Evolutionary conservation across 805 yeast species (phyloP).

Genomic region (Wickerhamiella cacticola): DNA sequence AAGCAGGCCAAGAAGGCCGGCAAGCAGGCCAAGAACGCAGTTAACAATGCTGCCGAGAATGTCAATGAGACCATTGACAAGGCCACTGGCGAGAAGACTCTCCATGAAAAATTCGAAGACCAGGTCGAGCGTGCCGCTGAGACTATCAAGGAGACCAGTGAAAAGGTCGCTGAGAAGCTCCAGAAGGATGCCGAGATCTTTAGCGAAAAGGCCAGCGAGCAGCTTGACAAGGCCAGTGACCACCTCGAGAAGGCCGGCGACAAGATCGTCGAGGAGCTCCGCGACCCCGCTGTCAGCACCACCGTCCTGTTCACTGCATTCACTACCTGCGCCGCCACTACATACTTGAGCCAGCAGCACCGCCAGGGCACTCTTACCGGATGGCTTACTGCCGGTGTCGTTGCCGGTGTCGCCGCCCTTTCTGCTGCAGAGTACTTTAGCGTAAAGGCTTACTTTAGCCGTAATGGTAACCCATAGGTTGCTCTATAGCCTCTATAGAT

Average conservation of each 20-base stretch:
- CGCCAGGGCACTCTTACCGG: conserved; percentile 22
- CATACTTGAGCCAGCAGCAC: conserved; percentile 25
- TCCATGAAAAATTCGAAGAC: conserved; percentile 7
- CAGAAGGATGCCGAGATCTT: conserved; percentile 12
- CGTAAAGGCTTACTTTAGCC: conserved; percentile 24
- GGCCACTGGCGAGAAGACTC: conserved; percentile 10
- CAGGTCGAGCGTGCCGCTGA: conserved; percentile 14
- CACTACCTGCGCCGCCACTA: conserved; percentile 25
- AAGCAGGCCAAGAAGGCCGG: conserved; percentile 11
- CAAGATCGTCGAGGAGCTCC: conserved; percentile 21
- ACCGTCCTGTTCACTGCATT: conserved; percentile 23
- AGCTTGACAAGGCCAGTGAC: conserved; percentile 17
- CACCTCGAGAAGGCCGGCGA: conserved; percentile 18
- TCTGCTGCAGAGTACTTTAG: conserved; percentile 24
- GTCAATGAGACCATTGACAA: conserved; percentile 7
- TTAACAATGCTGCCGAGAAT: conserved; percentile 5
- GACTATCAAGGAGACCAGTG: conserved; percentile 12
- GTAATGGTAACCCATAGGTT: conserved; percentile 13
- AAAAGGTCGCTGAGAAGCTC: conserved; percentile 10
- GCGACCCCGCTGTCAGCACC: conserved; percentile 24
- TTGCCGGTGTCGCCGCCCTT: conserved; percentile 23
- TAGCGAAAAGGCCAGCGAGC: conserved; percentile 14
- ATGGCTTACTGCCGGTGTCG: conserved; percentile 21
- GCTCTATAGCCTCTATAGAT: background rate
- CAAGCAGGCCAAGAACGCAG: conserved; percentile 9